phyloP scores from a whole-genome alignment of 768 basidiomycete genomes.

The Inosperma sp. region DNA sequence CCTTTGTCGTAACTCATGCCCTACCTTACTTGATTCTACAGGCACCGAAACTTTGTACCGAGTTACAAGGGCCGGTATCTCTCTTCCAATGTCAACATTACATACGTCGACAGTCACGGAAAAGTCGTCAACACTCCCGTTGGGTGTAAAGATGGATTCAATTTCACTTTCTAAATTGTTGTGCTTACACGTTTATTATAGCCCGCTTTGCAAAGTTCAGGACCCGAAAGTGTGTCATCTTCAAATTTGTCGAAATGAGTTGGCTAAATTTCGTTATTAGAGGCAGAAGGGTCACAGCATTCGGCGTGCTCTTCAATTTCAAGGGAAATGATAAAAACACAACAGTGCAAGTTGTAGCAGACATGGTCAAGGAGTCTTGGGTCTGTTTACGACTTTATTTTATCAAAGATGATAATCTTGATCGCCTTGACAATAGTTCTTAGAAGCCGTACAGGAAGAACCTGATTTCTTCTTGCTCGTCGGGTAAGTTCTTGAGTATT shows the following conservation, averaged over 20 bases:
- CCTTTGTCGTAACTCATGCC: neutral
- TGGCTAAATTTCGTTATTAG: constrained; percentile 19
- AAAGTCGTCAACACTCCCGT: constrained; percentile 34
- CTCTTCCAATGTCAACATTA: constrained; percentile 85
- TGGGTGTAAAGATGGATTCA: too few relatives aligned
- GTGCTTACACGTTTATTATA: constrained; percentile 20
- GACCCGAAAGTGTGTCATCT: constrained; percentile 54
- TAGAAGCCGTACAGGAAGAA: constrained; percentile 69
- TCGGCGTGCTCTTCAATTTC: constrained; percentile 79
- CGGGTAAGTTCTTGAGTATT: constrained; percentile 40
- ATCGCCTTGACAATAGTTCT: constrained; percentile 45
- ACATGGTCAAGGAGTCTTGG: constrained; percentile 81
- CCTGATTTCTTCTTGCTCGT: constrained; percentile 80
- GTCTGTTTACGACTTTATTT: constrained; percentile 29
- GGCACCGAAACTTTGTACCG: constrained; percentile 63
- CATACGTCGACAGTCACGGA: constrained; percentile 44
- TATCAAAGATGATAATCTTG: too few relatives aligned
- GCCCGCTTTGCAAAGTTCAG: constrained; percentile 68
- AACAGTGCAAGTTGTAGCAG: constrained; percentile 64
- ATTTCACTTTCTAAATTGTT: too few relatives aligned
- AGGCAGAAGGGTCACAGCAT: constrained; percentile 69
- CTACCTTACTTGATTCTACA: constrained; percentile 20
- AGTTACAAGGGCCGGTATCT: constrained; percentile 69
- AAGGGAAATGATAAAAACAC: constrained; percentile 66
- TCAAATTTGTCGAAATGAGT: neutral